These are phyloP conservation scores for Dendrostoma leiphaemia DNA, from an alignment of 2,329 filamentous ascomycete genomes.

Conservation along the genomic window DNA sequence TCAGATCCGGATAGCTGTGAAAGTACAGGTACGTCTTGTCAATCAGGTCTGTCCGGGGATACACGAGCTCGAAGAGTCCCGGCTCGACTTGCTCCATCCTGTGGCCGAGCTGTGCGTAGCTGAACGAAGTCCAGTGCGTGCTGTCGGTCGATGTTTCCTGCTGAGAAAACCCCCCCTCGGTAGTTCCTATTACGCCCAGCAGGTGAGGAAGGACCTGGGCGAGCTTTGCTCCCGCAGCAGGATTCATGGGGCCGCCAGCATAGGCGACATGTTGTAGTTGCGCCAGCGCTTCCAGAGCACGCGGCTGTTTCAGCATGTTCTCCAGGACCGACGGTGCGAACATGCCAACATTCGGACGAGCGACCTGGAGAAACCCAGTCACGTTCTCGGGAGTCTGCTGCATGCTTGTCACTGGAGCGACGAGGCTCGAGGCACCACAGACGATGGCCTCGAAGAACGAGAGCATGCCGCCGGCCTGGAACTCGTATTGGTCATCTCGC, in stretches of 20 bases:
- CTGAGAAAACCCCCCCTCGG: slow-evolving; percentile 18
- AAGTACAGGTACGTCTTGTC: slow-evolving; percentile 22
- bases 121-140: slow-evolving; percentile 25
- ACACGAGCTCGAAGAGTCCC: slow-evolving; percentile 29
- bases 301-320: slow-evolving; percentile 18
- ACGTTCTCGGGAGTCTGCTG: slow-evolving; percentile 18
- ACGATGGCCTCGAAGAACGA: slow-evolving; percentile 1
- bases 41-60: slow-evolving; percentile 24
- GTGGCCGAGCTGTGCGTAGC: slow-evolving; percentile 28
- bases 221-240: slow-evolving; percentile 18
- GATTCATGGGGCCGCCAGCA: slow-evolving; percentile 20
- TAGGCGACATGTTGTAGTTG: slow-evolving; percentile 18
- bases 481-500: not conserved
- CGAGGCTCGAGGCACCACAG: slow-evolving; percentile 10
- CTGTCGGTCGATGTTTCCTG: slow-evolving; percentile 14
- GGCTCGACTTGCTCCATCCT: slow-evolving; percentile 29
- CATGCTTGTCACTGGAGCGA: slow-evolving; percentile 17
- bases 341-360: slow-evolving; percentile 11
- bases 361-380: slow-evolving; percentile 11
- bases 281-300: slow-evolving; percentile 16
- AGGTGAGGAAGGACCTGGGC: slow-evolving; percentile 18
- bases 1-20: slow-evolving; percentile 27
- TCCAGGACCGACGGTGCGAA: slow-evolving; percentile 20
- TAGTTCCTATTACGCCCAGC: slow-evolving; percentile 19
- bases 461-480: slow-evolving; percentile 11